Evolutionary conservation across 1,139 yeast genomes (phyloP).

Genomic region (Geotrichum histeridarum): DNA sequence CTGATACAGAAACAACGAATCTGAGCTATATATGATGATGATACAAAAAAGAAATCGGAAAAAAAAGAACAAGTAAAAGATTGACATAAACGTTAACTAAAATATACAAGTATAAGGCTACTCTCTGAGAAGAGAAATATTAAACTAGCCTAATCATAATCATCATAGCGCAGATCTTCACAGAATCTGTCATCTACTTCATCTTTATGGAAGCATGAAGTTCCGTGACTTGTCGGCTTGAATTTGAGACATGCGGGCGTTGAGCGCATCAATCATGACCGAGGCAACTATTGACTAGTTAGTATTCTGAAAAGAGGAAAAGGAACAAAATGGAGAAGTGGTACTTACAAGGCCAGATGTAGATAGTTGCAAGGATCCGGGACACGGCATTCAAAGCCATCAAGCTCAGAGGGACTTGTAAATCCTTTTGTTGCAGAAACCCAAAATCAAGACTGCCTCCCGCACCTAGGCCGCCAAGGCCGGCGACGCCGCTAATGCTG

Average conservation of each 20-base stretch:
- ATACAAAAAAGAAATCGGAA: too few relatives aligned
- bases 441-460: neutral
- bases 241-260: conserved; percentile 6
- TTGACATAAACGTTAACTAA: too few relatives aligned
- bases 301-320: neutral
- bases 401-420: conserved; percentile 2
- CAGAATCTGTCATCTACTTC: neutral
- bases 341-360: conserved; percentile 11
- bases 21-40: too few relatives aligned
- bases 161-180: neutral
- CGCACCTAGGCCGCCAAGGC: neutral
- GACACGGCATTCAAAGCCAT: conserved; percentile 11
- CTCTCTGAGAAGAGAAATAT: too few relatives aligned
- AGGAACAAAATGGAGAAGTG: neutral
- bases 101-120: too few relatives aligned
- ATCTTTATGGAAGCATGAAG: neutral
- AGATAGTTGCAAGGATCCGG: conserved; percentile 3
- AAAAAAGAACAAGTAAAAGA: too few relatives aligned
- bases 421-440: neutral
- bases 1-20: too few relatives aligned
- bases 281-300: neutral
- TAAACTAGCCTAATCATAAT: too few relatives aligned
- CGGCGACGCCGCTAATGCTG: neutral
- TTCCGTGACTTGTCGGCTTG: neutral
- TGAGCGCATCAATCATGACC: conserved; percentile 6